Percentiles rank a stretch among this genome's conserved stretches.
phyloP scores from a whole-genome alignment of 75 land plant species.

The Pinus albicaulis region DNA sequence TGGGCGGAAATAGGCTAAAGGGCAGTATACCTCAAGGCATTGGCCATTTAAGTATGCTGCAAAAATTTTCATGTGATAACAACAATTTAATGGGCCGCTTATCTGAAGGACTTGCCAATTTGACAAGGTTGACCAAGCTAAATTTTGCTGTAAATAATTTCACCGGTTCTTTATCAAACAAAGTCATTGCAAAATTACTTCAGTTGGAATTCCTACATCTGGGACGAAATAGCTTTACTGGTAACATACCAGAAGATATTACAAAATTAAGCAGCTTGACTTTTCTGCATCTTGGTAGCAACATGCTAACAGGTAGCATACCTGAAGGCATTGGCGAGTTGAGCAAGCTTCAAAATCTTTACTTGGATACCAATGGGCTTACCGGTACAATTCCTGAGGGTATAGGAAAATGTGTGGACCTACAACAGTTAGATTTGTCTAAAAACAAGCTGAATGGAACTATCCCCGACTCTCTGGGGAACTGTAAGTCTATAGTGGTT shows the following conservation, averaged over 20 bases:
- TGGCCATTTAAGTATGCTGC: too few relatives aligned
- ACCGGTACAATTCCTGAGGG: conserved; percentile 62
- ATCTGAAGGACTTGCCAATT: too few relatives aligned
- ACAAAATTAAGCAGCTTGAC: conserved; percentile 27
- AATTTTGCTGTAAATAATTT: conserved; percentile 55
- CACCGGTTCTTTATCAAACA: background rate
- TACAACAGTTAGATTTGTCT: conserved; percentile 26
- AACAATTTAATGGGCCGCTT: too few relatives aligned
- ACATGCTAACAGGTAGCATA: conserved; percentile 64
- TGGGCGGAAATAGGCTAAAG: too few relatives aligned
- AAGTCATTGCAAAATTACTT: too few relatives aligned
- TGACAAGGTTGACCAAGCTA: conserved; percentile 13
- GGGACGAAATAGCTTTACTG: background rate
- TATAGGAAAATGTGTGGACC: conserved; percentile 37
- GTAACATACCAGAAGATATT: conserved; percentile 51
- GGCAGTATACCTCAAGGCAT: too few relatives aligned
- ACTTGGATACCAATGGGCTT: conserved; percentile 47
- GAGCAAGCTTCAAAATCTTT: conserved; percentile 22
- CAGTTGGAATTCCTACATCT: too few relatives aligned
- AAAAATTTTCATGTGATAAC: too few relatives aligned
- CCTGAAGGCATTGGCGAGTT: conserved; percentile 37
- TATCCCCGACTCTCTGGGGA: background rate
- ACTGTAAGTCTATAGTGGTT: background rate
- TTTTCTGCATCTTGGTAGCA: conserved; percentile 47
- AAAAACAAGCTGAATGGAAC: conserved; percentile 33